Evolutionary conservation across 768 basidiomycete species (phyloP).

Genomic region (Naganishia vishniacii): DNA sequence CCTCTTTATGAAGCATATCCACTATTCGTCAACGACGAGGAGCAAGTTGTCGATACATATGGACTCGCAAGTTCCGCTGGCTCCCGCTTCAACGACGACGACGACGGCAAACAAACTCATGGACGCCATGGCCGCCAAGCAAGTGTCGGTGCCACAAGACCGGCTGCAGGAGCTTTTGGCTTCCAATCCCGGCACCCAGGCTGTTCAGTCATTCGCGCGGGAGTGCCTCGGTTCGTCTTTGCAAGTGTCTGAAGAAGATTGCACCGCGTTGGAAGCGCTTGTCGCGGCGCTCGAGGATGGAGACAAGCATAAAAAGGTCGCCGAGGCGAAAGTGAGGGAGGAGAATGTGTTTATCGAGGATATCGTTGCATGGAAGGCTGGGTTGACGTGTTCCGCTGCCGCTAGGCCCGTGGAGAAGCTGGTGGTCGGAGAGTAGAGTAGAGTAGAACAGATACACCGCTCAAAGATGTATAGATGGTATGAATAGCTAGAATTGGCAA

Average conservation of each 20-base stretch:
- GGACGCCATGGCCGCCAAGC: slow-evolving; percentile 53
- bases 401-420: slow-evolving; percentile 59
- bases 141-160: slow-evolving; percentile 55
- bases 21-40: slow-evolving; percentile 64
- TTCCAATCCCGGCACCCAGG: slow-evolving; percentile 56
- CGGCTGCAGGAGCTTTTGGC: slow-evolving; percentile 56
- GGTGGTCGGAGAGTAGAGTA: background rate
- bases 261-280: slow-evolving; percentile 54
- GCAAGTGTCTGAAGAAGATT: slow-evolving; percentile 51
- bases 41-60: slow-evolving; percentile 81
- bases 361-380: slow-evolving; percentile 61
- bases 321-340: slow-evolving; percentile 49
- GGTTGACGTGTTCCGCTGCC: slow-evolving; percentile 56
- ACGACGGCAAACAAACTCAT: slow-evolving; percentile 61
- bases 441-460: too few relatives aligned
- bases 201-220: slow-evolving; percentile 65
- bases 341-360: slow-evolving; percentile 64
- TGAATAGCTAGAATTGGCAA: too few relatives aligned
- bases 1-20: slow-evolving; percentile 65
- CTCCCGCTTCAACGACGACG: slow-evolving; percentile 60
- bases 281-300: slow-evolving; percentile 57
- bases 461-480: too few relatives aligned
- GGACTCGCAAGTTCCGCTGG: slow-evolving; percentile 56
- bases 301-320: slow-evolving; percentile 40
- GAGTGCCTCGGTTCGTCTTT: slow-evolving; percentile 46